Conservation (phyloP, 495 filamentous ascomycete species). For the Tuber indicum region DNA sequence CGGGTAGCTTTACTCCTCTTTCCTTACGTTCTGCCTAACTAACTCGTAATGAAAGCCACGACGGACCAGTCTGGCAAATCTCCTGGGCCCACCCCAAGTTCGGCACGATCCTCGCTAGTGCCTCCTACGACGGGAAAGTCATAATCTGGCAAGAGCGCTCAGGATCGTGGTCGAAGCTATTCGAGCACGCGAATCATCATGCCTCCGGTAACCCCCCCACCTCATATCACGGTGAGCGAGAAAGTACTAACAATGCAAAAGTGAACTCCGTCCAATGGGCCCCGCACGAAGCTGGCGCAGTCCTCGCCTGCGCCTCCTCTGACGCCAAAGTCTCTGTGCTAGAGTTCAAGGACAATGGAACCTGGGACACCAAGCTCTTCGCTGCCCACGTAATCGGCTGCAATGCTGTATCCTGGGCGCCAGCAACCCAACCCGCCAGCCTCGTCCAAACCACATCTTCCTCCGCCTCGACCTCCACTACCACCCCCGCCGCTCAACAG, state of each 20-base stretch:
- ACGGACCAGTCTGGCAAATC: conserved; percentile 93
- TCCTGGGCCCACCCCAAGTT: conserved; percentile 98
- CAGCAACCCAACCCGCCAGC: conserved; percentile 68
- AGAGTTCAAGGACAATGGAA: conserved; percentile 89
- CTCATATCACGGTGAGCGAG: neutral
- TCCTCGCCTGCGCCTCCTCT: conserved; percentile 86
- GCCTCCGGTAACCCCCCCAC: conserved; percentile 34
- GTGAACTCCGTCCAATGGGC: conserved; percentile 96
- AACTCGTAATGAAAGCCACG: conserved; percentile 56
- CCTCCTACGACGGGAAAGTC: conserved; percentile 94
- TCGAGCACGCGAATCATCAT: conserved; percentile 40
- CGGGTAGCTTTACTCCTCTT: conserved; percentile 56
- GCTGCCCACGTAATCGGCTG: conserved; percentile 86
- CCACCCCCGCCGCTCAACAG: conserved; percentile 40
- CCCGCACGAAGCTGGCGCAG: conserved; percentile 90
- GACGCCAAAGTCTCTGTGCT: conserved; percentile 90
- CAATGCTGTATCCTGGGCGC: conserved; percentile 93
- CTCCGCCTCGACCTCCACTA: conserved; percentile 53
- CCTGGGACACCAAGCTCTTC: conserved; percentile 77
- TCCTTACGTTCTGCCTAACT: conserved; percentile 5
- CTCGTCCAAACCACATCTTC: conserved; percentile 56
- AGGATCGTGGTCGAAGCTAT: conserved; percentile 36
- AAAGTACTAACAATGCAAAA: conserved; percentile 20
- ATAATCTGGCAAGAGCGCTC: conserved; percentile 88
- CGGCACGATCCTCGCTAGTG: conserved; percentile 91